Percentiles rank a stretch among this genome's conserved stretches.
These are phyloP conservation scores for Aspergillus felis DNA, from an alignment of 2,329 filamentous ascomycete species.

Conservation along the genomic window DNA sequence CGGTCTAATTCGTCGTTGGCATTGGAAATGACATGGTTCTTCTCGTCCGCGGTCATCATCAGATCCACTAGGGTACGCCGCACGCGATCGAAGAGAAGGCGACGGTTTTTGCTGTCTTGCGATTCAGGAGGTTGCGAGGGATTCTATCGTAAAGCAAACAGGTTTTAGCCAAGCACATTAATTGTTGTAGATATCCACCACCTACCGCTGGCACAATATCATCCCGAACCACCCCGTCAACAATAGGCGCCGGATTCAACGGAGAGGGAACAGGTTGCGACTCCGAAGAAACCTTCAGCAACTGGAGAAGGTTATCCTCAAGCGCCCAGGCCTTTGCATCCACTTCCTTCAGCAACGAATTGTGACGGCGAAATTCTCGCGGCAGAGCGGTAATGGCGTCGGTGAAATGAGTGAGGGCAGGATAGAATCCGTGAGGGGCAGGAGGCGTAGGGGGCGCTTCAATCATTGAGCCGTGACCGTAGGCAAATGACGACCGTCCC, in stretches of 20 bases:
- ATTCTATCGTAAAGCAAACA: slow-evolving; percentile 17
- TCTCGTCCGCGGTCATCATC: slow-evolving; percentile 89
- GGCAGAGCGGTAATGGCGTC: slow-evolving; percentile 89
- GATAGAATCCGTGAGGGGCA: slow-evolving; percentile 54
- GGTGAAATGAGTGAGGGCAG: slow-evolving; percentile 71
- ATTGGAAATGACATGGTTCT: slow-evolving; percentile 92
- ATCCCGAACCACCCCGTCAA: slow-evolving; percentile 31
- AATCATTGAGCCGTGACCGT: slow-evolving; percentile 28
- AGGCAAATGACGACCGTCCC: slow-evolving; percentile 39
- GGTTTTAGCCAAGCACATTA: not conserved
- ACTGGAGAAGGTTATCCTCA: slow-evolving; percentile 73
- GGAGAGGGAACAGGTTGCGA: slow-evolving; percentile 32
- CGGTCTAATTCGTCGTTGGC: slow-evolving; percentile 85
- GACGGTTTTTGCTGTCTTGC: slow-evolving; percentile 40
- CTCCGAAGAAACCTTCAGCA: slow-evolving; percentile 52
- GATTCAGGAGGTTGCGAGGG: slow-evolving; percentile 28
- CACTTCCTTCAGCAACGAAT: slow-evolving; percentile 93
- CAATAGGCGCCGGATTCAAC: slow-evolving; percentile 33
- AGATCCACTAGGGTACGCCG: slow-evolving; percentile 77
- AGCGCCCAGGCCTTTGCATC: slow-evolving; percentile 93
- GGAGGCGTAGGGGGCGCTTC: slow-evolving; percentile 26
- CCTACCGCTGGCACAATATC: slow-evolving; percentile 30
- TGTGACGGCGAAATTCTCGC: slow-evolving; percentile 91
- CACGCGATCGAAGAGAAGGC: slow-evolving; percentile 73
- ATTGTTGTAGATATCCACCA: not conserved